These are phyloP conservation scores for Glycine tomentella DNA, from an alignment of 306 rosid genomes.

Conservation along the genomic window DNA sequence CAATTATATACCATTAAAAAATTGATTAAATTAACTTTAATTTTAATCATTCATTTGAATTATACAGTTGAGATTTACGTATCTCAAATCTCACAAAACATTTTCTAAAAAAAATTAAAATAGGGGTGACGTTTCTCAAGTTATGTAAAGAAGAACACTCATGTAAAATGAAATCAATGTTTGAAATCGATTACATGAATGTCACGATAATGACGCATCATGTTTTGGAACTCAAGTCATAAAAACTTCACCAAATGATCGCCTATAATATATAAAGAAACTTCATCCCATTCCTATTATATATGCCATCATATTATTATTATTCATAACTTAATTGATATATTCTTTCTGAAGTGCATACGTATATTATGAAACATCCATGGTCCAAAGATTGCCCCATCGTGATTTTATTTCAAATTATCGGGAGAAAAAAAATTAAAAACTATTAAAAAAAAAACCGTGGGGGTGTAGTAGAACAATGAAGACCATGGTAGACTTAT, in stretches of 20 bases:
- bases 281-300: conserved; percentile 8
- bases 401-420: conserved; percentile 17
- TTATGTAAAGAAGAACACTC: neutral
- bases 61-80: too few relatives aligned
- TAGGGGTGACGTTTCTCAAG: neutral
- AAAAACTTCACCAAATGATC: conserved; percentile 1
- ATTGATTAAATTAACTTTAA: too few relatives aligned
- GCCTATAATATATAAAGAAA: neutral
- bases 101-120: too few relatives aligned
- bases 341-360: neutral
- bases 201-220: neutral
- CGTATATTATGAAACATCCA: neutral
- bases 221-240: conserved; percentile 10
- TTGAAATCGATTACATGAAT: neutral
- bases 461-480: conserved; percentile 2
- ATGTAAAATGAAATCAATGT: conserved; percentile 4
- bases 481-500: neutral
- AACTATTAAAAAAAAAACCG: too few relatives aligned
- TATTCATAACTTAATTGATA: neutral
- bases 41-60: too few relatives aligned
- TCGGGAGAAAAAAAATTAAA: neutral
- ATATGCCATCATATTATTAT: neutral
- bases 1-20: too few relatives aligned
- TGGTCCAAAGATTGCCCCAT: neutral
- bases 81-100: too few relatives aligned